Percentiles rank a stretch among this genome's conserved stretches.
These are phyloP conservation scores for Teratosphaeriaceae sp. DNA, from an alignment of 2,329 filamentous ascomycete species.

Conservation along the genomic window DNA sequence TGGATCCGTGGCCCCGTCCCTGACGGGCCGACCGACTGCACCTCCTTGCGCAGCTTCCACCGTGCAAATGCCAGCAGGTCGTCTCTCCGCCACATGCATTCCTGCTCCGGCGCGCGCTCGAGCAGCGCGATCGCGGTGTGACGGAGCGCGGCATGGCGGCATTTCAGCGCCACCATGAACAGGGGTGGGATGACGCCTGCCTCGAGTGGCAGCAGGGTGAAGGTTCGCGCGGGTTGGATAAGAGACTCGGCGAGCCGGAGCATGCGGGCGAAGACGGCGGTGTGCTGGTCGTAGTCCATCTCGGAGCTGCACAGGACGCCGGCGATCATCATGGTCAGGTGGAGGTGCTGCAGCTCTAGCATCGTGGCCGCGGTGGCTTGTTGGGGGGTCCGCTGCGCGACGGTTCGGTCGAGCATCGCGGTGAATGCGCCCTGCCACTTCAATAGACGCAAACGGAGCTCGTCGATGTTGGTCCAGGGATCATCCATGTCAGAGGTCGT, in stretches of 20 bases:
- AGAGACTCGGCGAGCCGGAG: background rate
- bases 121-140: background rate
- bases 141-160: background rate
- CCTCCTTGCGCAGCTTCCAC: slow-evolving; percentile 2
- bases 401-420: background rate
- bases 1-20: background rate
- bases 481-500: background rate
- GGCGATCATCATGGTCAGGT: background rate
- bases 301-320: background rate
- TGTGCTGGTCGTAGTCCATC: slow-evolving; percentile 2
- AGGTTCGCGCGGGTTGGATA: background rate
- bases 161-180: slow-evolving; percentile 3
- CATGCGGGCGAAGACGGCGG: slow-evolving; percentile 1
- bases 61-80: background rate
- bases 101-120: slow-evolving; percentile 1
- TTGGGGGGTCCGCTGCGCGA: too few relatives aligned
- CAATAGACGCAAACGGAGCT: background rate
- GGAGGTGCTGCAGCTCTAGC: background rate
- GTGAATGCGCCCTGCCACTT: background rate
- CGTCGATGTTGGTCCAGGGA: background rate
- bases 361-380: background rate
- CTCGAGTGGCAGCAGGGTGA: background rate
- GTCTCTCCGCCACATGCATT: slow-evolving; percentile 5
- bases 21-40: background rate
- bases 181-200: background rate